These are phyloP conservation scores for Solanum pinnatisectum DNA, from an alignment of 257 asterid genomes.

Conservation along the genomic window DNA sequence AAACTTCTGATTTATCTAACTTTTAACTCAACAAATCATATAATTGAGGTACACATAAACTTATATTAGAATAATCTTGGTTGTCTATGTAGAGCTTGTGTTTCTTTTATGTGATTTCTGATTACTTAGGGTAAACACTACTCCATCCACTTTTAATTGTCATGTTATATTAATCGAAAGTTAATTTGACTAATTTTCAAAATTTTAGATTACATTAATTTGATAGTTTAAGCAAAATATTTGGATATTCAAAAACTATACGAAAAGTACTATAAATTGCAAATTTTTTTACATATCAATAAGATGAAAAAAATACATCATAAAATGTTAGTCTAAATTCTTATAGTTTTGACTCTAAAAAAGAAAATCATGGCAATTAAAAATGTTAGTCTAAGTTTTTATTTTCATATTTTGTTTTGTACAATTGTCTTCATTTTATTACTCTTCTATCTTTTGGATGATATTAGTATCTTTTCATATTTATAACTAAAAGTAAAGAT, in stretches of 20 bases:
- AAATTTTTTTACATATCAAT: not conserved
- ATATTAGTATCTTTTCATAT: not conserved
- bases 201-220: too few relatives aligned
- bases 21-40: too few relatives aligned
- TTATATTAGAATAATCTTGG: not conserved
- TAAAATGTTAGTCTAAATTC: too few relatives aligned
- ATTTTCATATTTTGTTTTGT: not conserved
- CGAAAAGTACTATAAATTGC: too few relatives aligned
- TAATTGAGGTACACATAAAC: not conserved
- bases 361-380: too few relatives aligned
- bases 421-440: not conserved
- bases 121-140: not conserved
- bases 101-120: not conserved
- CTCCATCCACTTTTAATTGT: not conserved
- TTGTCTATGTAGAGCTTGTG: not conserved
- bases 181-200: too few relatives aligned
- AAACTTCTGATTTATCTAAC: not conserved
- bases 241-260: too few relatives aligned
- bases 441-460: not conserved
- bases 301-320: too few relatives aligned
- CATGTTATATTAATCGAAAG: accelerated
- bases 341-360: not conserved
- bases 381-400: too few relatives aligned
- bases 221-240: too few relatives aligned
- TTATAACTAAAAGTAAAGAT: not conserved